These are phyloP conservation scores for Paramecium biaurelia DNA, from an alignment of 73 alveolate genomes.

Conservation along the genomic window DNA sequence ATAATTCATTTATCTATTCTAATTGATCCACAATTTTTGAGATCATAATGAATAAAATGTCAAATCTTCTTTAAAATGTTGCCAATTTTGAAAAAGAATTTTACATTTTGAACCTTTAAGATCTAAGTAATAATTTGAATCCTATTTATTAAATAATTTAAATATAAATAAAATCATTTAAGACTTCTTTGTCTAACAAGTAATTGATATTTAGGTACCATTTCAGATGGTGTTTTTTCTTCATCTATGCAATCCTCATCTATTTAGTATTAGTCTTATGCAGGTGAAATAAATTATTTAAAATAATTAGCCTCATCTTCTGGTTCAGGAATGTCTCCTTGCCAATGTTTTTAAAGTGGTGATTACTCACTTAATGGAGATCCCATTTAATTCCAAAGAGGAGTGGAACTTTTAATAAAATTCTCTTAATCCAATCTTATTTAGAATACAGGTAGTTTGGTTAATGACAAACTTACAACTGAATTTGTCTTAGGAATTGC, in stretches of 20 bases:
- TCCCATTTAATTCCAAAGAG: neutral
- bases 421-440: neutral
- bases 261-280: neutral
- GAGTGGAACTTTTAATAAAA: neutral
- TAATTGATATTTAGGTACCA: neutral
- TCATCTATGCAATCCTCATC: neutral
- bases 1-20: neutral
- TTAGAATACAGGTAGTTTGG: neutral
- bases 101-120: too few relatives aligned
- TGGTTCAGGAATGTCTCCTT: neutral
- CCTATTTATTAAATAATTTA: neutral
- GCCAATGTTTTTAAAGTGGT: neutral
- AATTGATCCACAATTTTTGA: too few relatives aligned
- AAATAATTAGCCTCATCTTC: neutral
- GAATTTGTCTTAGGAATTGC: neutral
- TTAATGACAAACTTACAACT: neutral
- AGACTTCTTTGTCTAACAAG: neutral
- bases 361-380: neutral
- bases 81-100: too few relatives aligned
- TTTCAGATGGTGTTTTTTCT: neutral
- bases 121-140: neutral
- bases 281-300: neutral
- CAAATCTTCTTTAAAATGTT: too few relatives aligned
- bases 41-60: too few relatives aligned
- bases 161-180: neutral